These are phyloP conservation scores for Mariannaea elegans DNA, from an alignment of 2,329 filamentous ascomycete genomes.

Conservation along the genomic window DNA sequence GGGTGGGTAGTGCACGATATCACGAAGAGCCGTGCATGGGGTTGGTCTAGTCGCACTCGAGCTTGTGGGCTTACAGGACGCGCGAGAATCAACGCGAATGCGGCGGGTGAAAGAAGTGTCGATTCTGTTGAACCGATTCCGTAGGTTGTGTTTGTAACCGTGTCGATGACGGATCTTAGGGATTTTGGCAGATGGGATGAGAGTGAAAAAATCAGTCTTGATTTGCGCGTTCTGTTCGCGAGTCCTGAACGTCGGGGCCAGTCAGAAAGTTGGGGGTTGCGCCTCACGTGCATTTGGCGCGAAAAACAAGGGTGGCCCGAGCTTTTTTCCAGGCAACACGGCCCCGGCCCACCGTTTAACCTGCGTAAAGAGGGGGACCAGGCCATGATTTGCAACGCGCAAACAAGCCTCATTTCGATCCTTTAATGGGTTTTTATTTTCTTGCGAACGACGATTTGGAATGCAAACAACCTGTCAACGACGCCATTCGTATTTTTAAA, in stretches of 20 bases:
- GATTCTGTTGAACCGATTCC: slow-evolving; percentile 1
- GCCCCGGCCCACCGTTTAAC: slow-evolving; percentile 29
- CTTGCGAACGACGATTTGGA: slow-evolving; percentile 15
- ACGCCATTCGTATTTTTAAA: slow-evolving; percentile 15
- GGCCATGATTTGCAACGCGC: slow-evolving; percentile 28
- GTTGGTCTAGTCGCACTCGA: slow-evolving; percentile 35
- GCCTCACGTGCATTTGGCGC: slow-evolving; percentile 37
- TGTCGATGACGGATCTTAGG: slow-evolving; percentile 20
- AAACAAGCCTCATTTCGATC: slow-evolving; percentile 21
- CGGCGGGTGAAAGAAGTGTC: slow-evolving; percentile 14
- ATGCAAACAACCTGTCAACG: slow-evolving; percentile 1
- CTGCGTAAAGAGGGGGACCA: slow-evolving; percentile 12
- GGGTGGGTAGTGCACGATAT: slow-evolving; percentile 35
- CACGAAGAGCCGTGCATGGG: slow-evolving; percentile 38
- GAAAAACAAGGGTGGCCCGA: slow-evolving; percentile 35
- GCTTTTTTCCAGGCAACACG: slow-evolving; percentile 34
- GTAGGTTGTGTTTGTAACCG: neutral
- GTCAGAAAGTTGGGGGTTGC: slow-evolving; percentile 30
- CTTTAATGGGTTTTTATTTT: slow-evolving; percentile 22
- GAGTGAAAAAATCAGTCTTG: slow-evolving; percentile 20
- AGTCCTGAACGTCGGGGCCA: slow-evolving; percentile 15
- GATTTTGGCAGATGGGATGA: slow-evolving; percentile 21
- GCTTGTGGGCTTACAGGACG: slow-evolving; percentile 36
- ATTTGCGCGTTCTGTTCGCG: slow-evolving; percentile 37
- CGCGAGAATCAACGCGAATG: slow-evolving; percentile 30